Evolutionary conservation across 2,329 filamentous ascomycete species (phyloP).

Genomic region (Aaosphaeria pasadenensis): DNA sequence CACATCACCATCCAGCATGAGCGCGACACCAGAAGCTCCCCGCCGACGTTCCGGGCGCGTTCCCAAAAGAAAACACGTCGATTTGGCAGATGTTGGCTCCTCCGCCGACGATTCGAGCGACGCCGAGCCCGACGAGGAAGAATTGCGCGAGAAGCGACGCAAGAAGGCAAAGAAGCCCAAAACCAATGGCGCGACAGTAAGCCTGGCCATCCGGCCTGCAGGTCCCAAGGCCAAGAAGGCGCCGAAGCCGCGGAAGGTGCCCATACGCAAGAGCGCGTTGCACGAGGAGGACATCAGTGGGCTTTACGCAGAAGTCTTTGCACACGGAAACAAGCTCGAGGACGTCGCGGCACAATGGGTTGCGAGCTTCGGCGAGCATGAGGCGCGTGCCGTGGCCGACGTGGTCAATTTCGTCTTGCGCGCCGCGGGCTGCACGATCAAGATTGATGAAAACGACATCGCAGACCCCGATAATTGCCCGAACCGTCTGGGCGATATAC

Average conservation of each 20-base stretch:
- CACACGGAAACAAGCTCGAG: slow-evolving; percentile 52
- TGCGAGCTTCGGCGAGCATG: slow-evolving; percentile 53
- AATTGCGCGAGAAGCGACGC: slow-evolving; percentile 33
- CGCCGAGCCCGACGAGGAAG: slow-evolving; percentile 39
- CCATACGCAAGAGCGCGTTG: slow-evolving; percentile 50
- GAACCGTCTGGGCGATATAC: slow-evolving; percentile 75
- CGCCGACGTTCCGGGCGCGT: slow-evolving; percentile 43
- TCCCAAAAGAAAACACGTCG: slow-evolving; percentile 36
- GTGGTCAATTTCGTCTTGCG: slow-evolving; percentile 61
- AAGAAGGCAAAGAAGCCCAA: slow-evolving; percentile 51
- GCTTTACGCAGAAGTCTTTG: slow-evolving; percentile 62
- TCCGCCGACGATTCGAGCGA: slow-evolving; percentile 31
- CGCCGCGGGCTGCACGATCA: slow-evolving; percentile 75
- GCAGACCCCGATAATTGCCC: slow-evolving; percentile 85
- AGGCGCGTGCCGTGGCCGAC: slow-evolving; percentile 54
- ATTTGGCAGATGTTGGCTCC: slow-evolving; percentile 20
- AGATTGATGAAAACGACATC: slow-evolving; percentile 79
- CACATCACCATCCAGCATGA: slow-evolving; percentile 19
- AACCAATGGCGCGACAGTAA: slow-evolving; percentile 49
- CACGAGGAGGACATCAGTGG: slow-evolving; percentile 51
- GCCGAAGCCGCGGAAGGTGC: slow-evolving; percentile 44
- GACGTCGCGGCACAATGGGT: slow-evolving; percentile 59
- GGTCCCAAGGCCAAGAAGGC: slow-evolving; percentile 37
- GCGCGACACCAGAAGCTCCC: slow-evolving; percentile 22
- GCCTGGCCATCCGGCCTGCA: slow-evolving; percentile 54